phyloP scores from a whole-genome alignment of 1,284 basidiomycete genomes.

The Schizophyllum amplum region DNA sequence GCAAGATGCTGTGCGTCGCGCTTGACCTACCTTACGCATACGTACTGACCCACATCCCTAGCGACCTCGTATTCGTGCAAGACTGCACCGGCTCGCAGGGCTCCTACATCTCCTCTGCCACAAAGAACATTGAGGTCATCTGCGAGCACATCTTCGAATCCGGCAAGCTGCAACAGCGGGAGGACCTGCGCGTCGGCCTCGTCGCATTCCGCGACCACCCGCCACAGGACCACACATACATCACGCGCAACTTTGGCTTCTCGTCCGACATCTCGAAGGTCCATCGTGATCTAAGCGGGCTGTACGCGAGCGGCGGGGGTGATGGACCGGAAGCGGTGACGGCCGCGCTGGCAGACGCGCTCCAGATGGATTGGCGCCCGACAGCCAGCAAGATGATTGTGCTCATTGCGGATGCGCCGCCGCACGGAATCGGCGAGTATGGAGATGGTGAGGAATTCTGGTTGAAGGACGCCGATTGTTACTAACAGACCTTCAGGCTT shows the following conservation, averaged over 20 bases:
- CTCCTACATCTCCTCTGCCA: conserved; percentile 83
- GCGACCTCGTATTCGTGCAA: conserved; percentile 84
- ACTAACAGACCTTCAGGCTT: conserved; percentile 48
- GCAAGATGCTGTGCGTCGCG: conserved; percentile 66
- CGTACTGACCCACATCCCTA: conserved; percentile 23
- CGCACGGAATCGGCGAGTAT: conserved; percentile 90
- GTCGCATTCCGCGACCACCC: conserved; percentile 92
- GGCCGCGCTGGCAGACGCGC: conserved; percentile 81
- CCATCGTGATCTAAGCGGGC: conserved; percentile 73
- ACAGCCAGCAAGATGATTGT: conserved; percentile 93
- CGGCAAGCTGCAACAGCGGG: conserved; percentile 77
- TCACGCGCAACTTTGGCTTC: conserved; percentile 92
- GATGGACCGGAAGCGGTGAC: conserved; percentile 99
- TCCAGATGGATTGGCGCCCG: conserved; percentile 88
- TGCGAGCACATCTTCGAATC: conserved; percentile 95
- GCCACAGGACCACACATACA: conserved; percentile 90
- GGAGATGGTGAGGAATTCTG: conserved; percentile 90
- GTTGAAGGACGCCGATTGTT: conserved; percentile 1
- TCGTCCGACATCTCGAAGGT: conserved; percentile 86
- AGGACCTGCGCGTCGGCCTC: conserved; percentile 87
- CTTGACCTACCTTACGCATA: conserved; percentile 13
- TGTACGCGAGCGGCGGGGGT: conserved; percentile 93
- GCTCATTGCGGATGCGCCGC: conserved; percentile 94
- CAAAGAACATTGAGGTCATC: conserved; percentile 96
- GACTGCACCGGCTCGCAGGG: conserved; percentile 89